Conservation (phyloP, 352 stramenopile genomes). For the Phytopythium sindhum region DNA sequence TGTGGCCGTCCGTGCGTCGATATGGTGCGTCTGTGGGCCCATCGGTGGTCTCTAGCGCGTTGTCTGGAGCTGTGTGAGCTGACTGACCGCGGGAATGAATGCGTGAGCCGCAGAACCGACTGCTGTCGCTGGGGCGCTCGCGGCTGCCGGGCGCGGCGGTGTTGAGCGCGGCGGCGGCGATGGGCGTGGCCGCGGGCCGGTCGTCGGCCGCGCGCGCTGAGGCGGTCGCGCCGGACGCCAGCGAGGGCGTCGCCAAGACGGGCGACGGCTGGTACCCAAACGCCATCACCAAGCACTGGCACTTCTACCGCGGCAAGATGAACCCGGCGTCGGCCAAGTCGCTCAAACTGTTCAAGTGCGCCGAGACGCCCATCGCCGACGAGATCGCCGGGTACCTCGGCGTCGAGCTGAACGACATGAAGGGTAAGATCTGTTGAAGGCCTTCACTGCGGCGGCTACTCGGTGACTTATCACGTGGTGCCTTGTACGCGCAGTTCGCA, state of each 20-base stretch:
- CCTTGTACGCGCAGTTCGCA: slow-evolving; percentile 33
- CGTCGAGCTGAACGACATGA: slow-evolving; percentile 77
- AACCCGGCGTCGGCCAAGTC: slow-evolving; percentile 76
- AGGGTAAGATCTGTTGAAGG: too few relatives aligned
- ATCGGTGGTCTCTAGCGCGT: background rate
- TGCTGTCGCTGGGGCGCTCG: slow-evolving; percentile 21
- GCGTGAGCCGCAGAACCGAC: slow-evolving; percentile 24
- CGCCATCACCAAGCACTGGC: slow-evolving; percentile 85
- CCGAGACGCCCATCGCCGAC: slow-evolving; percentile 81
- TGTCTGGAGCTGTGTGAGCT: background rate
- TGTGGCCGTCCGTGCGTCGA: background rate
- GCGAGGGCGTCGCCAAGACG: background rate
- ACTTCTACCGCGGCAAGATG: slow-evolving; percentile 88
- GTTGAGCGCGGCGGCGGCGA: slow-evolving; percentile 29
- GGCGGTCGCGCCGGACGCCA: slow-evolving; percentile 4
- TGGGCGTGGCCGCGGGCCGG: slow-evolving; percentile 33
- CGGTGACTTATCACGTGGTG: background rate
- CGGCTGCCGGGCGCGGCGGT: slow-evolving; percentile 16
- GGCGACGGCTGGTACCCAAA: slow-evolving; percentile 55
- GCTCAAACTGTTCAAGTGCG: slow-evolving; percentile 89
- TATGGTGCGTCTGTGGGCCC: background rate
- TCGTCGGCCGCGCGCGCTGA: slow-evolving; percentile 8
- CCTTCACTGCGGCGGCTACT: too few relatives aligned
- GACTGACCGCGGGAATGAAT: background rate
- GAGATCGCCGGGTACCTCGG: slow-evolving; percentile 82